Evolutionary conservation across 2,329 filamentous ascomycete genomes (phyloP).

Genomic region (Raffaelea albimanens): DNA sequence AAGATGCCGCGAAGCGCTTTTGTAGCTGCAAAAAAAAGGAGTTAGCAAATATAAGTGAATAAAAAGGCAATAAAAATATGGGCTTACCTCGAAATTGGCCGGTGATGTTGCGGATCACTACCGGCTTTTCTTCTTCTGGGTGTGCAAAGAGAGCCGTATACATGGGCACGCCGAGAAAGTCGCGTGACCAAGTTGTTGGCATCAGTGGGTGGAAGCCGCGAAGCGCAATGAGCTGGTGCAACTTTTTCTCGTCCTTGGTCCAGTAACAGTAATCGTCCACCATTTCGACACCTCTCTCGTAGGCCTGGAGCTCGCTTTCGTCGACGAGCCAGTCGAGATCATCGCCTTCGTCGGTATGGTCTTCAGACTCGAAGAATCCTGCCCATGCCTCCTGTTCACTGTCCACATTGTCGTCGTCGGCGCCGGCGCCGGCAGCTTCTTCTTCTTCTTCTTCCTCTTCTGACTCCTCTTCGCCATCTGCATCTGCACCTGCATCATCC

Average conservation of each 20-base stretch:
- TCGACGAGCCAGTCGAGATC: slow-evolving; percentile 15
- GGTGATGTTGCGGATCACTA: slow-evolving; percentile 17
- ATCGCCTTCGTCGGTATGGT: slow-evolving; percentile 4
- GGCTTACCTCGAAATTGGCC: slow-evolving; percentile 19
- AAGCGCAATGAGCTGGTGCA: slow-evolving; percentile 24
- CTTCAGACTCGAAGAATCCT: slow-evolving; percentile 8
- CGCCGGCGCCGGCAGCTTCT: not conserved
- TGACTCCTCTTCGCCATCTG: not conserved
- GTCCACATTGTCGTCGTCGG: slow-evolving; percentile 1
- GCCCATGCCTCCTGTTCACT: slow-evolving; percentile 2
- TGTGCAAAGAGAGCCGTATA: slow-evolving; percentile 22
- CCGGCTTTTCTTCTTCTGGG: slow-evolving; percentile 12
- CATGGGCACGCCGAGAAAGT: slow-evolving; percentile 23
- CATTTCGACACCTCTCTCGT: slow-evolving; percentile 8
- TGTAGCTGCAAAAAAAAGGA: slow-evolving; percentile 14
- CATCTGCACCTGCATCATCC: not conserved
- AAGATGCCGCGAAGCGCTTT: slow-evolving; percentile 25
- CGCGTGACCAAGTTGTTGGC: slow-evolving; percentile 20
- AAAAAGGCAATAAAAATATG: not conserved
- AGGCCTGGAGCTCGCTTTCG: slow-evolving; percentile 11
- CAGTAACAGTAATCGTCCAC: slow-evolving; percentile 16
- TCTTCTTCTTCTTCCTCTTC: not conserved
- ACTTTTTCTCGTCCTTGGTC: slow-evolving; percentile 20
- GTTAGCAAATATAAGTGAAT: not conserved
- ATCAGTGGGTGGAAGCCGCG: slow-evolving; percentile 25